Percentiles rank a stretch among this genome's conserved stretches.
These are phyloP conservation scores for Sarocladiaceae sp. DNA, from an alignment of 2,329 filamentous ascomycete species.

Conservation along the genomic window DNA sequence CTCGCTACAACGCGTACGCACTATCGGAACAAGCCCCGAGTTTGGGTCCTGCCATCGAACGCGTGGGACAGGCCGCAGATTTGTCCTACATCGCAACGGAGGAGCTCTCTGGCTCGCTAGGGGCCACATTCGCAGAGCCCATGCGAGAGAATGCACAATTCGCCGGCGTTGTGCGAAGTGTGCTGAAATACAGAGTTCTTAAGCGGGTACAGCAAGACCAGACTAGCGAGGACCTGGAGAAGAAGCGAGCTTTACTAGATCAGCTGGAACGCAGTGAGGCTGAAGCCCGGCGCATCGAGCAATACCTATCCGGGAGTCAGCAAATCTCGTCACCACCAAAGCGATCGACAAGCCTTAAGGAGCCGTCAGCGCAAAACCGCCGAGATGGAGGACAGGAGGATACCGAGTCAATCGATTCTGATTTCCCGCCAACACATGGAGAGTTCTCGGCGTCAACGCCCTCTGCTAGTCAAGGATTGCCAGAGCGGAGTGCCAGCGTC, in stretches of 20 bases:
- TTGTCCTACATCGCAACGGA: conserved; percentile 94
- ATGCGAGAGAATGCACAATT: conserved; percentile 98
- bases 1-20: conserved; percentile 95
- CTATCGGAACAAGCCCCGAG: conserved; percentile 86
- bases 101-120: conserved; percentile 80
- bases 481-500: conserved; percentile 42
- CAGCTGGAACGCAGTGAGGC: conserved; percentile 89
- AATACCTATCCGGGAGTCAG: conserved; percentile 70
- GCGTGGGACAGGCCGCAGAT: conserved; percentile 89
- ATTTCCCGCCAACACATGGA: conserved; percentile 85
- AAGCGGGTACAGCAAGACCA: conserved; percentile 97
- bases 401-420: conserved; percentile 86
- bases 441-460: conserved; percentile 57
- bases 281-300: conserved; percentile 88
- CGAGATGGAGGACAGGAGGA: conserved; percentile 62
- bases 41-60: conserved; percentile 87
- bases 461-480: conserved; percentile 68
- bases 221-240: conserved; percentile 86
- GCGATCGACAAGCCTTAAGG: conserved; percentile 57
- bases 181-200: conserved; percentile 81
- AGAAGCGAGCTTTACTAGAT: conserved; percentile 76
- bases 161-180: conserved; percentile 83
- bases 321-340: conserved; percentile 54
- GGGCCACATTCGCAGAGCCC: conserved; percentile 90
- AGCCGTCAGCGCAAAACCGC: conserved; percentile 40